A percentile compares a stretch with the other conserved stretches of the same genome.
Evolutionary conservation across 2,329 filamentous ascomycete species (phyloP).

Genomic region (Reticulascus tulasneorum): DNA sequence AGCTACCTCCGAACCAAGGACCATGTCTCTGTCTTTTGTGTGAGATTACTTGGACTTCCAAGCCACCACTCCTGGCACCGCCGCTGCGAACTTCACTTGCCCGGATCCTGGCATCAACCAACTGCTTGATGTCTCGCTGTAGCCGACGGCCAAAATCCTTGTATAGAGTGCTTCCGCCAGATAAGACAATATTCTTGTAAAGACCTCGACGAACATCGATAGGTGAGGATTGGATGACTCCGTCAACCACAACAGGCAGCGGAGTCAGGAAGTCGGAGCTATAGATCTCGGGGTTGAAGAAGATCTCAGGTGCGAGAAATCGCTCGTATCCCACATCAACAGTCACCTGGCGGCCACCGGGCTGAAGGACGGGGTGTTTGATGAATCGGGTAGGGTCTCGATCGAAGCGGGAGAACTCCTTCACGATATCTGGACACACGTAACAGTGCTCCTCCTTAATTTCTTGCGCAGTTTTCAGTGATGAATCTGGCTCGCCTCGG

Average conservation of each 20-base stretch:
- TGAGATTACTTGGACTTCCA: slow-evolving; percentile 95
- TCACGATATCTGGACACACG: slow-evolving; percentile 96
- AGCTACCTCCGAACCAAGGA: slow-evolving; percentile 96
- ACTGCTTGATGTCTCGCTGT: slow-evolving; percentile 93
- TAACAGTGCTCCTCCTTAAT: slow-evolving; percentile 99
- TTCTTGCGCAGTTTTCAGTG: slow-evolving; percentile 92
- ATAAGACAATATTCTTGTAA: slow-evolving; percentile 99
- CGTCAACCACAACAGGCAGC: slow-evolving; percentile 88
- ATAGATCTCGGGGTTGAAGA: slow-evolving; percentile 99
- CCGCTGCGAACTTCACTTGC: slow-evolving; percentile 90
- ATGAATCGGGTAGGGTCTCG: slow-evolving; percentile 86
- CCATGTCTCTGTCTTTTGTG: slow-evolving; percentile 97
- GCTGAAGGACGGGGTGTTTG: slow-evolving; percentile 82
- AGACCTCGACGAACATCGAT: slow-evolving; percentile 95
- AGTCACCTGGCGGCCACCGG: slow-evolving; percentile 76
- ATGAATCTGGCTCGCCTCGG: slow-evolving; percentile 93
- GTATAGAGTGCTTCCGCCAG: slow-evolving; percentile 94
- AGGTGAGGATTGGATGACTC: slow-evolving; percentile 93
- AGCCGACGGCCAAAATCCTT: slow-evolving; percentile 96
- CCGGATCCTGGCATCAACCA: slow-evolving; percentile 89
- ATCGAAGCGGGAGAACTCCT: slow-evolving; percentile 94
- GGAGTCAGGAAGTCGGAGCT: slow-evolving; percentile 97
- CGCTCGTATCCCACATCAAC: slow-evolving; percentile 97
- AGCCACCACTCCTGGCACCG: slow-evolving; percentile 85
- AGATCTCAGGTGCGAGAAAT: slow-evolving; percentile 97